Evolutionary conservation across 2,329 filamentous ascomycete species (phyloP), one percentile per base, ranked within the genome.

Genomic region (Pseudocercospora cruenta): DNA sequence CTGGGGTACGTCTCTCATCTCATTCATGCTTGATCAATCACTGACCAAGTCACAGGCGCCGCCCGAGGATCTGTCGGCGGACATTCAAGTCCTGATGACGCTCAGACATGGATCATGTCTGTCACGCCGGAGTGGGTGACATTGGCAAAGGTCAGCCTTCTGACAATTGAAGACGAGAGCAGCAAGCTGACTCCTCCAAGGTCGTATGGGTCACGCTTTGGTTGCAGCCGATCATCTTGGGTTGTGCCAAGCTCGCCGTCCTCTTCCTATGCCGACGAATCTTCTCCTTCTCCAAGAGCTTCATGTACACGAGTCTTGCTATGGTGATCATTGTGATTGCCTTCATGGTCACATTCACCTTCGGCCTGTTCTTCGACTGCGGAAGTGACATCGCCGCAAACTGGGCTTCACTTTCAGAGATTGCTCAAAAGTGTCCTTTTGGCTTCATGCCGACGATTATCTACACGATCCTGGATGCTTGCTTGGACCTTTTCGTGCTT

Each of bases 381-480:
- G 65, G 65, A 12, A 43, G 53, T 22, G 54, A 65, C 19, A 45
- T 67, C 19, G 49, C 60, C 49, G 63, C 65, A 8, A 65, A 67
- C 8, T 67, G 65, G 65, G 63, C 31, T 9, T 65, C 62, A 6
- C 47, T 67, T 8, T 53, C 62, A 12, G 65, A 67, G 33, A 67
- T 67, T 19, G 65, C 65, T 22, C 53, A 67, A 26, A 54, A 63
- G 21, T 67, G 65, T 60, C 65, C 65, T 8, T 67, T 67, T 31
- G 65, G 65, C 1, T 67, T 67, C 54, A 49, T 67, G 59, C 65
- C 65, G 14, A 67, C 65, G 4, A 64, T 67, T 19, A 47, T 67
- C 22, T 67, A 67, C 59, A 67, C 65, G 3, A 65, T 67, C 19
- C 21, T 67, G 33, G 65, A 67, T 33, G 65, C 65, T 3, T 67